Evolutionary conservation across 352 stramenopile species (phyloP), one percentile per base, ranked within the genome.

Genomic region (Lagenidium giganteum): DNA sequence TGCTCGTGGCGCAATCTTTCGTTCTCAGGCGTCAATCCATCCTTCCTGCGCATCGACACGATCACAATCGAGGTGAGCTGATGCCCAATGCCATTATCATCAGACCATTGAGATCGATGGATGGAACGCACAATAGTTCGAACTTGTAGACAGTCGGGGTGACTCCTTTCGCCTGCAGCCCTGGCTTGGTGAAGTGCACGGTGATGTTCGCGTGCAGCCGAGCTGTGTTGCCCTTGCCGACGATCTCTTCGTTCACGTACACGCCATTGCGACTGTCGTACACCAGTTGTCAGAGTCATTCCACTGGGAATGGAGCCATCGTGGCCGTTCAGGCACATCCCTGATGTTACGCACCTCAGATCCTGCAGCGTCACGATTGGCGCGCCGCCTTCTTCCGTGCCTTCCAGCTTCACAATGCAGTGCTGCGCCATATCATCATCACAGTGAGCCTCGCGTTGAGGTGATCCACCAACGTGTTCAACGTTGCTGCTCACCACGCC

Each of bases 161-260:
- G 27, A 79, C 12, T 66, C 45, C 52, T 64, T 56, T 26, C 9
- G 53, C 46, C 23, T 56, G 52, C 11, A 71, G 45, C 9, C 73
- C 75, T 31, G 78, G 78, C 18, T 69, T 81, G 4, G 75, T 86
- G 25, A 91, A 87, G 44, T 91, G 78, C 20, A 91, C 46, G 1
- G 73, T 88, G 50, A 53, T 58, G 20, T 76, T 78, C 2, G 55
- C 51, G 26, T 45, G 33, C 13, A 91, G 31, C 18, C 32, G 23
- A 14, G 48, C 49, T 14, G 48, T 61, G 5, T 61, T 54, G 5
- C 45, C 51, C 50, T 73, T 78, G 31, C 73, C 72, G 9, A 88
- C 41, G 21, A 43, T 59, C 43, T 70, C 64, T 23, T 70, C 70
- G 52, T 90, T 88, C 35, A 88, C 64, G 42, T 66, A 90, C 21